Base-by-base conservation (phyloP, 768 basidiomycete species). In the Gymnopilus junonius region DNA sequence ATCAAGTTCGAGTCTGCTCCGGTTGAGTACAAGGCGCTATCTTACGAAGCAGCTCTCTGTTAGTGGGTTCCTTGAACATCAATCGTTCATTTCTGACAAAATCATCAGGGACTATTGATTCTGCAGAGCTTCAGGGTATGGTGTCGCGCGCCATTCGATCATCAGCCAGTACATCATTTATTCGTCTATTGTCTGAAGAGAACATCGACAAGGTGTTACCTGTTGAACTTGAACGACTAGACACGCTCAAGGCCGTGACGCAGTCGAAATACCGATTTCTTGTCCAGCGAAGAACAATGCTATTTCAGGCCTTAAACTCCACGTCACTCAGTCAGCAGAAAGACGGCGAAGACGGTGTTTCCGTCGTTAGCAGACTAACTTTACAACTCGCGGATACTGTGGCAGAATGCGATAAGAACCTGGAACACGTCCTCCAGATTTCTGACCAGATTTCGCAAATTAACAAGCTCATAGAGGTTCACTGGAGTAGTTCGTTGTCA, bases 401-500 rank as follows among this genome's bases (percentile, higher is more conserved):
- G 4, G 80, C 80, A 0, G 79, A 85, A 42, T 87, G 85, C 62
- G 91, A 93, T 71, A 72, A 80, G 46, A 77, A 86, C 20, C 70
- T 87, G 63, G 82, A 83, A 40, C 85, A 88, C 59, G 76, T 94
- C 5, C 71, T 90, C 39, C 79, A 79, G 21, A 80, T 87, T 43
- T 75, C 79, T 4, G 88, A 91, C 69, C 92, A 91, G 65, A 79
- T 87, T 31, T 76, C 82, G 0, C 91, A 93, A 73, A 82, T 94
- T 3, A 74, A 80, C 14, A 78, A 79, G 39, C 66, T 92, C 40
- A 79, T 86, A 10, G 88, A 92, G 60, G 75, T 81, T 37, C 93
- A 94, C 74, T 86, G 84, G 76, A 82, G 90, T 1, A 91, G 90
- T n/a, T 90, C 92, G 17, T 82, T 94, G 11, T 86, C 88, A 0